A percentile compares a stretch with the other conserved stretches of the same genome.
These are phyloP conservation scores for Usnea hakonensis DNA, from an alignment of 495 filamentous ascomycete genomes.

Conservation along the genomic window DNA sequence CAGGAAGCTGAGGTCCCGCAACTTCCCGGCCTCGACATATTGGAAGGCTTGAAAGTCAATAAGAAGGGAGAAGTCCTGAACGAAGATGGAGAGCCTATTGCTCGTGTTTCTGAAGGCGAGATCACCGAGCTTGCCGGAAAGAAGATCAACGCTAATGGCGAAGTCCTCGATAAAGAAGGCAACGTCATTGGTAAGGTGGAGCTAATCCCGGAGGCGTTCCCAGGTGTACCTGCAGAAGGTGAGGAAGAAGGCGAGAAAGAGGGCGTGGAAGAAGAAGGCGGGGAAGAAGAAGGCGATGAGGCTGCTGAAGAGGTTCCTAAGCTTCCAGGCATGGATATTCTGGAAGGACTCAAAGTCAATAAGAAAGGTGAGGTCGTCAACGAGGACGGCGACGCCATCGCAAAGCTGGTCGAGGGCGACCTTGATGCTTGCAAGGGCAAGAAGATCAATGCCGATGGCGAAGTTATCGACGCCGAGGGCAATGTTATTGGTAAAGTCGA, in stretches of 20 bases:
- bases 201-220: constrained; percentile 21
- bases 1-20: constrained; percentile 38
- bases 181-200: constrained; percentile 33
- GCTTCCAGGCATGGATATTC: constrained; percentile 16
- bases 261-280: constrained; percentile 29
- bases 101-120: constrained; percentile 42
- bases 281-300: constrained; percentile 26
- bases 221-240: constrained; percentile 24
- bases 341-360: constrained; percentile 53
- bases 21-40: constrained; percentile 37
- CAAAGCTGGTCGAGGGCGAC: constrained; percentile 38
- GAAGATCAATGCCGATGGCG: constrained; percentile 42
- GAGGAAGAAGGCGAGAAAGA: constrained; percentile 28
- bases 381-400: constrained; percentile 43
- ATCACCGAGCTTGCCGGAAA: constrained; percentile 41
- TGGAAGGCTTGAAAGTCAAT: constrained; percentile 61
- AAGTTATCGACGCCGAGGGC: constrained; percentile 34
- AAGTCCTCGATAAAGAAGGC: constrained; percentile 37
- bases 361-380: constrained; percentile 59
- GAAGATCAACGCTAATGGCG: constrained; percentile 46
- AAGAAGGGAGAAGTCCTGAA: constrained; percentile 61
- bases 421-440: constrained; percentile 36
- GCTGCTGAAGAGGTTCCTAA: constrained; percentile 31
- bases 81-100: constrained; percentile 46
- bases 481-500: constrained; percentile 32